Conservation (phyloP, 495 filamentous ascomycete species). For the Talaromyces proteolyticus region DNA sequence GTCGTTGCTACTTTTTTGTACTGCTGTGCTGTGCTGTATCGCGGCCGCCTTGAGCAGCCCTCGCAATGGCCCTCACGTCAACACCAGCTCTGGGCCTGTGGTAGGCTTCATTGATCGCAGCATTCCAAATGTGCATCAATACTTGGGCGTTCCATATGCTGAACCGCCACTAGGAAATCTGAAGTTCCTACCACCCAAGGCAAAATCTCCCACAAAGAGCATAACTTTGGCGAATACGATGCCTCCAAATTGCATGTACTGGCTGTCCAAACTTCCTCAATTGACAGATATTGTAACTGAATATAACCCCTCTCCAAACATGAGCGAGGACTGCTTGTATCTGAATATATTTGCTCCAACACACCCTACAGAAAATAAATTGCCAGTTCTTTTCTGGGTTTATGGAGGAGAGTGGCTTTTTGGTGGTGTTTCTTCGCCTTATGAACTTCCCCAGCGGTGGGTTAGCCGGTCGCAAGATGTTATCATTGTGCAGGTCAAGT, state of each 20-base stretch:
- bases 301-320: slow-evolving; percentile 7
- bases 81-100: slow-evolving; percentile 27
- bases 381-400: slow-evolving; percentile 11
- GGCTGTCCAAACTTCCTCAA: slow-evolving; percentile 7
- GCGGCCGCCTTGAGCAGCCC: neutral
- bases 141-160: slow-evolving; percentile 31
- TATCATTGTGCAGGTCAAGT: slow-evolving; percentile 14
- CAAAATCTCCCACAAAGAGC: neutral
- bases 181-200: slow-evolving; percentile 14
- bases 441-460: slow-evolving; percentile 7
- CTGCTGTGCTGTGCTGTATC: neutral
- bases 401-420: slow-evolving; percentile 8
- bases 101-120: slow-evolving; percentile 28
- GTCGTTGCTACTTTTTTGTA: neutral
- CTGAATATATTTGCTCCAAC: slow-evolving; percentile 43
- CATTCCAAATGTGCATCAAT: slow-evolving; percentile 20
- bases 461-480: slow-evolving; percentile 8
- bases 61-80: slow-evolving; percentile 6
- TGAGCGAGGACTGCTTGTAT: slow-evolving; percentile 46
- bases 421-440: slow-evolving; percentile 9
- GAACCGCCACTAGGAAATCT: slow-evolving; percentile 15
- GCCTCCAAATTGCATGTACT: slow-evolving; percentile 9
- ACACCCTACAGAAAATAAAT: slow-evolving; percentile 2
- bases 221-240: slow-evolving; percentile 6
- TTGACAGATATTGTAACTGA: slow-evolving; percentile 8